A percentile compares a stretch with the other conserved stretches of the same genome.
Conservation (phyloP, 345 rosid genomes). For the Aquilaria sinensis region DNA sequence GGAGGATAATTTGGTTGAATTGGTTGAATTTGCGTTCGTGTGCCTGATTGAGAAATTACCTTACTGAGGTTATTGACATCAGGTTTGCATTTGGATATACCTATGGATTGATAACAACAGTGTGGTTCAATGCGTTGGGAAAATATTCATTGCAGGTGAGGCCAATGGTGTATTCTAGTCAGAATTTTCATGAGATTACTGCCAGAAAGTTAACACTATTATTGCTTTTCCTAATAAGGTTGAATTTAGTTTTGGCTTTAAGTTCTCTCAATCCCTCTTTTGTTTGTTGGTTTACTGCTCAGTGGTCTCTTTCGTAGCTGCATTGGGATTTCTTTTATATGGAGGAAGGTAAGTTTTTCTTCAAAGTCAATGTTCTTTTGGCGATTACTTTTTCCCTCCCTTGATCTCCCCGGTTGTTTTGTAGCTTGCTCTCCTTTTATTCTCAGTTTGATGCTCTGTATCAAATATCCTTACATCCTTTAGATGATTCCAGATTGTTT, state of each 20-base stretch:
- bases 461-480: too few relatives aligned
- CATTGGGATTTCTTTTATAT: conserved; percentile 84
- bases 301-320: conserved; percentile 90
- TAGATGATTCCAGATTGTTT: conserved; percentile 53
- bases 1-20: too few relatives aligned
- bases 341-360: conserved; percentile 84
- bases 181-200: conserved; percentile 2
- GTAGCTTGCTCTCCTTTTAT: conserved; percentile 8
- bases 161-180: conserved; percentile 13
- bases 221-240: not conserved
- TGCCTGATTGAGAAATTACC: conserved; percentile 11
- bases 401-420: conserved; percentile 4
- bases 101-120: conserved; percentile 83
- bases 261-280: conserved; percentile 3
- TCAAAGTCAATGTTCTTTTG: not conserved
- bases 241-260: not conserved
- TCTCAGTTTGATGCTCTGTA: not conserved
- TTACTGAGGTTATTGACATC: conserved; percentile 21
- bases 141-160: conserved; percentile 86
- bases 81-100: conserved; percentile 84
- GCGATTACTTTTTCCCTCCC: not conserved
- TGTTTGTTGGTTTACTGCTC: conserved; percentile 16
- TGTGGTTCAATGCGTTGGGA: conserved; percentile 62
- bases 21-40: too few relatives aligned
- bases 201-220: conserved; percentile 5